These are phyloP conservation scores for Solanum gandarillasii DNA, from an alignment of 257 asterid genomes.

Conservation along the genomic window DNA sequence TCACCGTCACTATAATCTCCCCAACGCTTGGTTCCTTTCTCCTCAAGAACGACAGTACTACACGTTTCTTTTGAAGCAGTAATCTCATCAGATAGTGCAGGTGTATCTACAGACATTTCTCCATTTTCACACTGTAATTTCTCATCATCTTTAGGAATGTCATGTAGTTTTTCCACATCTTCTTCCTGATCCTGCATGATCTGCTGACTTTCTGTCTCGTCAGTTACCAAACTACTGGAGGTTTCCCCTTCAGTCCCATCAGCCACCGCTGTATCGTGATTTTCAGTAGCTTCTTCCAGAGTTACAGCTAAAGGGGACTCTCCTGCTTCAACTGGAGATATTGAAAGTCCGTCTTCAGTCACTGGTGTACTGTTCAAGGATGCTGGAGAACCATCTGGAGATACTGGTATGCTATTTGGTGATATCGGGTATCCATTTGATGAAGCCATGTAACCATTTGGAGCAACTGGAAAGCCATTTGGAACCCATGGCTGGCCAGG, in stretches of 20 bases:
- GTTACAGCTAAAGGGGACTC: slow-evolving; percentile 31
- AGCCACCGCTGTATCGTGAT: slow-evolving; percentile 1
- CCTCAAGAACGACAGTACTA: slow-evolving; percentile 17
- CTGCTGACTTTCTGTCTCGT: slow-evolving; percentile 5
- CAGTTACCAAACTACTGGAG: slow-evolving; percentile 2
- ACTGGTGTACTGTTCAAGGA: slow-evolving; percentile 17
- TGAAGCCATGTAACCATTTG: slow-evolving; percentile 50
- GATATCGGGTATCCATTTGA: slow-evolving; percentile 24
- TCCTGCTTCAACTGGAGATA: slow-evolving; percentile 21
- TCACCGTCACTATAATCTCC: slow-evolving; percentile 81
- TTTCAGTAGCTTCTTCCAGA: slow-evolving; percentile 24
- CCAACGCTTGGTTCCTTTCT: slow-evolving; percentile 42
- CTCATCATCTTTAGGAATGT: slow-evolving; percentile 17
- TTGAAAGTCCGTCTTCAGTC: slow-evolving; percentile 25
- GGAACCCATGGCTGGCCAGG: slow-evolving; percentile 74
- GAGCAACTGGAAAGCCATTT: slow-evolving; percentile 44
- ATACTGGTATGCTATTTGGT: slow-evolving; percentile 21
- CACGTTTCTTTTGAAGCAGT: slow-evolving; percentile 19
- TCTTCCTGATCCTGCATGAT: slow-evolving; percentile 11
- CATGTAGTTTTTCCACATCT: slow-evolving; percentile 19
- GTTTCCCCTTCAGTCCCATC: slow-evolving; percentile 21
- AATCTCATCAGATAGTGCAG: slow-evolving; percentile 12
- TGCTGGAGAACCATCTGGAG: slow-evolving; percentile 23
- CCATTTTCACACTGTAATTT: slow-evolving; percentile 12
- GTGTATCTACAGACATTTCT: slow-evolving; percentile 15